phyloP scores from a whole-genome alignment of 192 early-diverging fungal genomes.

The Coemansia javaensis region DNA sequence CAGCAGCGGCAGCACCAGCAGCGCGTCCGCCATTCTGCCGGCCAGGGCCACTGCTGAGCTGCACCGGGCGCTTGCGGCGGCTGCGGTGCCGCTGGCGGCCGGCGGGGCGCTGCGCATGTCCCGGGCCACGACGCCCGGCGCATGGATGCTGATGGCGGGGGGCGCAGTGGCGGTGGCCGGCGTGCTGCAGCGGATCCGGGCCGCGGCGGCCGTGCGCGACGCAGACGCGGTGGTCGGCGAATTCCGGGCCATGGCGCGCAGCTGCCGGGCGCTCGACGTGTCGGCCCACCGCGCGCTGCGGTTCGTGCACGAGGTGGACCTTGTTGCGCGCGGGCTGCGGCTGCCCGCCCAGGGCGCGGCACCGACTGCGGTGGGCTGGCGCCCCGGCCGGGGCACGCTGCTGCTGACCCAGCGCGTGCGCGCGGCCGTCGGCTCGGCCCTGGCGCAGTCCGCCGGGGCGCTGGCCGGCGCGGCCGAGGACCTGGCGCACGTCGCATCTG shows the following conservation, averaged over 20 bases:
- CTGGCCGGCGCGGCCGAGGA: neutral
- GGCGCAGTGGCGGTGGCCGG: neutral
- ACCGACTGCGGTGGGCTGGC: neutral
- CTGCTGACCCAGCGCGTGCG: conserved; percentile 13
- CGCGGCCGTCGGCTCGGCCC: conserved; percentile 1
- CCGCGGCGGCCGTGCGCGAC: no score
- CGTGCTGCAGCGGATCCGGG: neutral
- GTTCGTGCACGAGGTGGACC: conserved; percentile 24
- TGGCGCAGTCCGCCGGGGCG: neutral
- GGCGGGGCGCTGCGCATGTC: neutral
- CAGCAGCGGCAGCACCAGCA: neutral
- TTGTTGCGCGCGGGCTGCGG: conserved; percentile 25
- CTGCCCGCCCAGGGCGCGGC: conserved; percentile 3
- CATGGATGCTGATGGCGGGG: no score
- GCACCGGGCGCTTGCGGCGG: no score
- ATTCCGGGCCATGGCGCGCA: neutral
- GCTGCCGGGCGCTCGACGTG: conserved; percentile 15
- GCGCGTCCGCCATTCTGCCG: neutral
- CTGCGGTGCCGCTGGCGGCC: neutral
- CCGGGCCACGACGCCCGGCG: no score
- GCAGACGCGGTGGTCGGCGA: neutral
- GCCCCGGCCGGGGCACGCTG: conserved; percentile 9
- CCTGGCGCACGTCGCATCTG: neutral
- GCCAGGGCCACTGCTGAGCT: neutral
- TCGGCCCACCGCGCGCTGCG: conserved; percentile 20